These are phyloP conservation scores for Amanita thiersii DNA, from an alignment of 768 basidiomycete genomes.

Conservation along the genomic window DNA sequence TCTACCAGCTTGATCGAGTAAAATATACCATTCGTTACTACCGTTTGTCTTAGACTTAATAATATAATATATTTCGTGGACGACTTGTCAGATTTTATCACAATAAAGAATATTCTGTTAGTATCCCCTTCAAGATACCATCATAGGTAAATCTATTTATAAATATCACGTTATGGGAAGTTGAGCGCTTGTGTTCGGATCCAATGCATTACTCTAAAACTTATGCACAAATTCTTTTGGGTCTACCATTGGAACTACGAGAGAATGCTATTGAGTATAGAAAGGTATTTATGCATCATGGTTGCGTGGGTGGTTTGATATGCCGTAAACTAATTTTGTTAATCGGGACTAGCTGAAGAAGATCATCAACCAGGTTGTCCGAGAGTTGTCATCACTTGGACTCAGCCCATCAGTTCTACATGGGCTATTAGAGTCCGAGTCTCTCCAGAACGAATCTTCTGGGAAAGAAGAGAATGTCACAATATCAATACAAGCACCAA, in stretches of 20 bases:
- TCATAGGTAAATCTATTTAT: too few relatives aligned
- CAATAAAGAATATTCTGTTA: too few relatives aligned
- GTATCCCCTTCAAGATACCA: too few relatives aligned
- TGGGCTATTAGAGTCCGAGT: slow-evolving; percentile 23
- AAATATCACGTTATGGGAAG: too few relatives aligned
- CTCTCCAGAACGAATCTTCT: too few relatives aligned
- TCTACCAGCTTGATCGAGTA: neutral
- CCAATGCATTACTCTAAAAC: slow-evolving; percentile 72
- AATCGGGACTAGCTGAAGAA: slow-evolving; percentile 65
- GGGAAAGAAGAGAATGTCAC: too few relatives aligned
- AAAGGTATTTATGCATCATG: too few relatives aligned
- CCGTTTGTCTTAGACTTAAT: neutral
- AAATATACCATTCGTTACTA: neutral
- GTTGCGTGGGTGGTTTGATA: too few relatives aligned
- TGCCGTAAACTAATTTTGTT: slow-evolving; percentile 1
- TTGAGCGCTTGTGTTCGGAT: too few relatives aligned
- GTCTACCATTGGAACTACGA: slow-evolving; percentile 69
- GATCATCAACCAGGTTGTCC: slow-evolving; percentile 74
- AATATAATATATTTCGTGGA: neutral
- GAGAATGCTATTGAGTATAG: slow-evolving; percentile 81
- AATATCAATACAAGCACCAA: too few relatives aligned
- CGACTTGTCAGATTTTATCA: too few relatives aligned
- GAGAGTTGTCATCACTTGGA: slow-evolving; percentile 69
- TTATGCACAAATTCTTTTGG: slow-evolving; percentile 50
- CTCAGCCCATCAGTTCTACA: slow-evolving; percentile 42